Conservation (phyloP, 495 filamentous ascomycete species). For the Tuber aestivum region DNA sequence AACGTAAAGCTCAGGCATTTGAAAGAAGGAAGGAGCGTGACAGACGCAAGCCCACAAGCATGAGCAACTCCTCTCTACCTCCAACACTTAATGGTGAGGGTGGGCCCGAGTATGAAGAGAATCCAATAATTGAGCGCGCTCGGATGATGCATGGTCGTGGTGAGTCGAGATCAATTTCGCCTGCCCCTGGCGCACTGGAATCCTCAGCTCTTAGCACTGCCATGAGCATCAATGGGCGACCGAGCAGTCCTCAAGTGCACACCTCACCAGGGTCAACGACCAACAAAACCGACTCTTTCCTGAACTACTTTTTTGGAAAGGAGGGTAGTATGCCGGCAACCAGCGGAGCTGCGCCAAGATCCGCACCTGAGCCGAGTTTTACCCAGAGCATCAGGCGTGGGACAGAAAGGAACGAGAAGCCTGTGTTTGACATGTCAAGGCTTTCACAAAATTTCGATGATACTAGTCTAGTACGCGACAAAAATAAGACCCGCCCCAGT, state of each 20-base stretch:
- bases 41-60: slow-evolving; percentile 53
- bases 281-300: slow-evolving; percentile 69
- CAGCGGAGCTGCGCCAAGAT: slow-evolving; percentile 33
- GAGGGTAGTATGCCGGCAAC: slow-evolving; percentile 53
- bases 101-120: slow-evolving; percentile 65
- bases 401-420: slow-evolving; percentile 51
- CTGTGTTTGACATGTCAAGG: slow-evolving; percentile 27
- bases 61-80: slow-evolving; percentile 25
- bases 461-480: slow-evolving; percentile 36
- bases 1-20: slow-evolving; percentile 68
- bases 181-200: slow-evolving; percentile 37
- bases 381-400: slow-evolving; percentile 74
- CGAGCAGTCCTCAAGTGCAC: slow-evolving; percentile 40
- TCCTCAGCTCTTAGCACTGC: slow-evolving; percentile 37
- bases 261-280: slow-evolving; percentile 42
- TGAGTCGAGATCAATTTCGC: slow-evolving; percentile 41
- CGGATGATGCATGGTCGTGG: slow-evolving; percentile 32
- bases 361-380: slow-evolving; percentile 64
- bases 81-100: slow-evolving; percentile 62
- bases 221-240: slow-evolving; percentile 44
- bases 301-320: slow-evolving; percentile 98
- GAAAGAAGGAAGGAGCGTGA: slow-evolving; percentile 83
- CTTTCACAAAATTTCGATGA: slow-evolving; percentile 41
- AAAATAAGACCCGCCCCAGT: neutral
- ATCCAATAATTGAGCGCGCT: slow-evolving; percentile 46